Evolutionary conservation across 805 yeast genomes (phyloP), one percentile per base, ranked within the genome.

Genomic region (Ogataea paradorogensis): DNA sequence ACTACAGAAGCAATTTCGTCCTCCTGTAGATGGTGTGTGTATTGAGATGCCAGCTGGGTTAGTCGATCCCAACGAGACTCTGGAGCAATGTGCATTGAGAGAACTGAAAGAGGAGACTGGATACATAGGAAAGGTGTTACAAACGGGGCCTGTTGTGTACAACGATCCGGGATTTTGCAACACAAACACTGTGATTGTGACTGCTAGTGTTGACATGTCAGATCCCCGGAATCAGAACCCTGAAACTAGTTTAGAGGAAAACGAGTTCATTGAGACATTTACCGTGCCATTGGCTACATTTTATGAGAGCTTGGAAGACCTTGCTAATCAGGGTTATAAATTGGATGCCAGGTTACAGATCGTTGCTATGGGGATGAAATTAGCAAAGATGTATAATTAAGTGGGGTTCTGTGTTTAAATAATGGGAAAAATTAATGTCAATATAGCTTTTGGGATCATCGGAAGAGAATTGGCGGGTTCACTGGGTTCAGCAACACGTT

Each of bases 41-140:
- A 80, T 91, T 46, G 99, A 91, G 62, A 74, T 90, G 59, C 99
- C 99, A 1, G 99, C 99, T 0, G 99, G 99, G 0, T 69, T 91
- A 47, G 75, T 93, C 29, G 99, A 91, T 60, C 87, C 90, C 1
- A 73, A 77, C 37, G 98, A 93, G 60, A 60, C 82, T 1, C 62
- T 87, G 20, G 89, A 80, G 48, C 63, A 75, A 5, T 88, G 96
- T 27, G 98, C 99, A 0, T 69, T 81, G 38, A 74, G 99, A 47
- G 99, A 91, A 61, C 65, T 91, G 48, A 74, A 74, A 34, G 99
- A 91, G 61, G 99, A 91, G 58, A 90, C 98, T 0, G 99, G 99
- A 0, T 90, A 84, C 58, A 67, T 81, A 31, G 97, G 97, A 7
- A 74, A 64, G 30, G 81, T 79, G 33, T 33, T 47, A 16, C 41